Evolutionary conservation across 352 stramenopile genomes (phyloP).

Genomic region (Globisporangium barbulae): DNA sequence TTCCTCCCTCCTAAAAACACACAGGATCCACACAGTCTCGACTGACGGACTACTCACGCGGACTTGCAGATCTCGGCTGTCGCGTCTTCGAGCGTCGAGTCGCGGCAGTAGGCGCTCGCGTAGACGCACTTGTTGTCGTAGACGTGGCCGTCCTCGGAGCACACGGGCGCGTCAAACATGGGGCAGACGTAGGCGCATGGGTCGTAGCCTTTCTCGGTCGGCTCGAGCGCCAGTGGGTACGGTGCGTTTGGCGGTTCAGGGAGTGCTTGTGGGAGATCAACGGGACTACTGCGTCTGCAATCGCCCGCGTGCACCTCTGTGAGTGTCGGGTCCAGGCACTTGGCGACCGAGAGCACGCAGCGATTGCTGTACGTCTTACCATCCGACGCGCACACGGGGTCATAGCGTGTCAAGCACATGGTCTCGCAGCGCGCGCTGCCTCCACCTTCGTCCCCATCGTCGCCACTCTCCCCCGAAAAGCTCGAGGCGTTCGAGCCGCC

Average conservation of each 20-base stretch:
- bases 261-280: neutral
- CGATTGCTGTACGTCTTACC: constrained; percentile 18
- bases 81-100: constrained; percentile 10
- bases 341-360: constrained; percentile 12
- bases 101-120: constrained; percentile 12
- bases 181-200: constrained; percentile 15
- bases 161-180: constrained; percentile 22
- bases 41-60: neutral
- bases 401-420: neutral
- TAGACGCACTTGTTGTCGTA: constrained; percentile 23
- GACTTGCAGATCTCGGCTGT: constrained; percentile 6
- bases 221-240: neutral
- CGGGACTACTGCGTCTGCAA: neutral
- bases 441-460: neutral
- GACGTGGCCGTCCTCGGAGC: constrained; percentile 17
- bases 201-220: constrained; percentile 7
- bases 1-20: neutral
- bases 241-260: neutral
- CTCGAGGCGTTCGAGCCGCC: neutral
- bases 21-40: neutral
- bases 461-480: neutral
- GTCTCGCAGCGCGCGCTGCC: neutral
- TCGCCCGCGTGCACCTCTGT: neutral
- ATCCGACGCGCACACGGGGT: constrained; percentile 20
- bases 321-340: constrained; percentile 10